Percentiles rank a stretch among this genome's conserved stretches.
These are phyloP conservation scores for Podospora sp. DNA, from an alignment of 495 filamentous ascomycete species.

Conservation along the genomic window DNA sequence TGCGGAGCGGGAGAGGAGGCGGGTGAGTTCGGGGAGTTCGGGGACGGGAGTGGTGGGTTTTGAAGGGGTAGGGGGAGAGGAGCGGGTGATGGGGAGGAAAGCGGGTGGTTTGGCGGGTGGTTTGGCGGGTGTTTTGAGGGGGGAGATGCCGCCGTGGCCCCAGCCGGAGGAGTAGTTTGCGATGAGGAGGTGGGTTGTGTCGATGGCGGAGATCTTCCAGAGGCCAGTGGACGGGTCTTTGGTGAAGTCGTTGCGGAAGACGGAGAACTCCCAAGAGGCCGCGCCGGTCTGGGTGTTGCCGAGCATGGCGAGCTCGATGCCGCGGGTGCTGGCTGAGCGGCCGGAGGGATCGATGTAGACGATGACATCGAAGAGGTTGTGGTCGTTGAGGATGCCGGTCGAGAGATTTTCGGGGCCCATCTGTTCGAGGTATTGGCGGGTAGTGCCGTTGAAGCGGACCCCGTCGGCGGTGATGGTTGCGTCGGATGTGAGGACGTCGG, in stretches of 20 bases:
- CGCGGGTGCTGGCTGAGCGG: conserved; percentile 3
- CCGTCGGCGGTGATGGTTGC: conserved; percentile 20
- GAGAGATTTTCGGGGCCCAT: conserved; percentile 26
- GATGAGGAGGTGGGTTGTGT: conserved; percentile 12
- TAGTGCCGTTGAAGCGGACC: background rate
- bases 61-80: background rate
- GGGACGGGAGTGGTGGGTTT: background rate
- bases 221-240: conserved; percentile 16
- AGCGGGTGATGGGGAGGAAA: background rate
- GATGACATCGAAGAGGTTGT: conserved; percentile 23
- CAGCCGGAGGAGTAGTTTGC: conserved; percentile 28
- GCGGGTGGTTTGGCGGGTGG: background rate
- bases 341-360: conserved; percentile 18
- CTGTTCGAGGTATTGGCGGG: conserved; percentile 11
- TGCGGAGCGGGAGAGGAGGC: conserved; percentile 19
- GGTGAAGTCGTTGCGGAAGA: conserved; percentile 23
- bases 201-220: conserved; percentile 23
- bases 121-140: background rate
- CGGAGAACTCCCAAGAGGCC: conserved; percentile 24
- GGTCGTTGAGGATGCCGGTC: conserved; percentile 27
- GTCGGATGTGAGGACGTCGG: conserved; percentile 19
- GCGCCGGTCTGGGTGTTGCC: conserved; percentile 14
- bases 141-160: conserved; percentile 21
- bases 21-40: conserved; percentile 15
- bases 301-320: conserved; percentile 25